phyloP scores from a whole-genome alignment of 257 asterid genomes.

The Rauvolfia tetraphylla region DNA sequence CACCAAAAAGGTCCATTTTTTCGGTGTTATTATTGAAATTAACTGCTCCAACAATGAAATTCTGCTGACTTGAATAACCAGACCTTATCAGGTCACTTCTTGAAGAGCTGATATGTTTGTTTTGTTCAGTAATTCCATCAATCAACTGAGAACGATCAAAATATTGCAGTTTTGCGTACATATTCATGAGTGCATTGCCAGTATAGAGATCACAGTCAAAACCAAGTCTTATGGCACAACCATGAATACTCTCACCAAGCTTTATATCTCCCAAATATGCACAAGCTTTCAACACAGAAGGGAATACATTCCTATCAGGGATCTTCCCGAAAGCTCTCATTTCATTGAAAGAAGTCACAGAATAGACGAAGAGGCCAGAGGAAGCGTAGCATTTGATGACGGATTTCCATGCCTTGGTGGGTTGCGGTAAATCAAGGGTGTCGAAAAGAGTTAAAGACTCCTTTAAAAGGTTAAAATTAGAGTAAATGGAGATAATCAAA shows the following conservation, averaged over 20 bases:
- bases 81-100: slow-evolving; percentile 12
- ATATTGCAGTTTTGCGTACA: slow-evolving; percentile 73
- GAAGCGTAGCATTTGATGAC: slow-evolving; percentile 70
- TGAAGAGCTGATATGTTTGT: background rate
- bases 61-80: background rate
- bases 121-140: slow-evolving; percentile 43
- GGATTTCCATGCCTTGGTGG: slow-evolving; percentile 75
- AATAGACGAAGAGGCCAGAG: slow-evolving; percentile 43
- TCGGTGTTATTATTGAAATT: slow-evolving; percentile 7
- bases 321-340: slow-evolving; percentile 61
- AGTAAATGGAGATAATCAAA: slow-evolving; percentile 54
- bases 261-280: slow-evolving; percentile 55
- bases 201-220: slow-evolving; percentile 65
- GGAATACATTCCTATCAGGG: slow-evolving; percentile 77
- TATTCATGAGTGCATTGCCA: slow-evolving; percentile 85
- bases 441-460: slow-evolving; percentile 51
- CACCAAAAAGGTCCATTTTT: slow-evolving; percentile 10
- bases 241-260: slow-evolving; percentile 74
- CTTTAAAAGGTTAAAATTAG: slow-evolving; percentile 57
- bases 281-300: slow-evolving; percentile 70
- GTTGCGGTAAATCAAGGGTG: slow-evolving; percentile 41
- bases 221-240: slow-evolving; percentile 61
- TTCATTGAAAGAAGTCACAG: slow-evolving; percentile 49
- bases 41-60: background rate
- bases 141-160: slow-evolving; percentile 28